A percentile compares a stretch with the other conserved stretches of the same genome.
phyloP scores from a whole-genome alignment of 805 yeast genomes.

The Ogataea ramenticola region DNA sequence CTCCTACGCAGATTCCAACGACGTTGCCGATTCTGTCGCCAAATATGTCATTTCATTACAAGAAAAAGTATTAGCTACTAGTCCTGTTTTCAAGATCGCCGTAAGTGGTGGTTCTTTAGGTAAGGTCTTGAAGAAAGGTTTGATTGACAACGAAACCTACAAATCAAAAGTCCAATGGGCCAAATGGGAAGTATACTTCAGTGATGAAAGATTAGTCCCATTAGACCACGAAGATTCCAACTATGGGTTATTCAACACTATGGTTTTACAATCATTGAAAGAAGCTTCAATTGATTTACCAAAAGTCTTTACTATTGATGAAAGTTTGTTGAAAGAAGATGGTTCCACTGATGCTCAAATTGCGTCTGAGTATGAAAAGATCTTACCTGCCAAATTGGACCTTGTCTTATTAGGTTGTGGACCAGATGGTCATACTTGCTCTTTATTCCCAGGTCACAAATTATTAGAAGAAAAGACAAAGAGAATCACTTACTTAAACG shows the following conservation, averaged over 20 bases:
- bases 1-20: slow-evolving; percentile 45
- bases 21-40: slow-evolving; percentile 64
- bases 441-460: slow-evolving; percentile 80
- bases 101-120: slow-evolving; percentile 90
- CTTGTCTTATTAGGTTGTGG: slow-evolving; percentile 82
- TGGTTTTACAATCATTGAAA: slow-evolving; percentile 46
- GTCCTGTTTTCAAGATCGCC: slow-evolving; percentile 58
- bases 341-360: slow-evolving; percentile 45
- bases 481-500: slow-evolving; percentile 57
- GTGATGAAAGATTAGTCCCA: slow-evolving; percentile 89
- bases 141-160: slow-evolving; percentile 48
- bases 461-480: slow-evolving; percentile 48
- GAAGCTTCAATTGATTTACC: slow-evolving; percentile 41
- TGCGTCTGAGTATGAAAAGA: slow-evolving; percentile 55
- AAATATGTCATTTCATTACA: slow-evolving; percentile 54
- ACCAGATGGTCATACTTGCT: slow-evolving; percentile 95
- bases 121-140: slow-evolving; percentile 58
- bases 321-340: slow-evolving; percentile 47
- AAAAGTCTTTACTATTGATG: slow-evolving; percentile 60
- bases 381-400: slow-evolving; percentile 54
- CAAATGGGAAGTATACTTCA: slow-evolving; percentile 76
- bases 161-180: slow-evolving; percentile 50
- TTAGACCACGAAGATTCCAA: slow-evolving; percentile 78
- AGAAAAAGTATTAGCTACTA: slow-evolving; percentile 42
- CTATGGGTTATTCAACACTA: slow-evolving; percentile 66